Base-by-base conservation (phyloP, 2,329 filamentous ascomycete species). In the Monosporascus cannonballus region DNA sequence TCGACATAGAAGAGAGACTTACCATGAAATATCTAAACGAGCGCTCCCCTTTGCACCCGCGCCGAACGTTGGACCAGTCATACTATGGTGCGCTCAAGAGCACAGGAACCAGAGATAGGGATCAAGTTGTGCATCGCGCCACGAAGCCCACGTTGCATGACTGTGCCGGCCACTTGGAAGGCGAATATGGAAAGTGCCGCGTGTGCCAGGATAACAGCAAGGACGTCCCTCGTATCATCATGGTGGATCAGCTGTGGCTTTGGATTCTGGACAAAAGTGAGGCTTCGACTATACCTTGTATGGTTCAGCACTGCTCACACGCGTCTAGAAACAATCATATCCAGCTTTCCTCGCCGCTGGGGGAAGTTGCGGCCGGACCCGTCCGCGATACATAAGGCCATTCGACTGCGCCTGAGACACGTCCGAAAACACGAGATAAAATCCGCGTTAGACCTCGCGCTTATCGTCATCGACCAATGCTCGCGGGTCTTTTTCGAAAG, bases 341-440 rank as follows among this genome's bases (percentile, higher is more conserved):
- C 69, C 0, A 62, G 61, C 6, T 71, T 71, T 51, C 70, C 70
- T 3, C 61, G 70, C 15, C 58, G 71, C 39, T 73, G 69, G 69
- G 68, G 67, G 3, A 62, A 63, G 14, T 69, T 70, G 48, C 70
- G 71, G 22, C 66, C 66, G 4, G 69, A 72, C 46, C 60, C 63
- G 1, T 69, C 68, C 2, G 68, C 60, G 4, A 63, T 71, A 3
- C 67, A 73, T 52, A 65, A 69, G 51, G 61, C 63, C 1, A 63
- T 69, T 24, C 62, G 69, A 30, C 61, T 56, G 11, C 55, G 61
- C 15, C 51, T 56, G 2, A 30, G 22, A 15, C n/a, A 50, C 4
- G 37, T 52, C 7, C 50, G 27, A 17, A 37, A 53, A 3, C 58
- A 57, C 20, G 62, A 65, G 2, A 62, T 67, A 6, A 51, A 52